Conservation (phyloP, 75 land plant genomes). For the Sequoiadendron giganteum region DNA sequence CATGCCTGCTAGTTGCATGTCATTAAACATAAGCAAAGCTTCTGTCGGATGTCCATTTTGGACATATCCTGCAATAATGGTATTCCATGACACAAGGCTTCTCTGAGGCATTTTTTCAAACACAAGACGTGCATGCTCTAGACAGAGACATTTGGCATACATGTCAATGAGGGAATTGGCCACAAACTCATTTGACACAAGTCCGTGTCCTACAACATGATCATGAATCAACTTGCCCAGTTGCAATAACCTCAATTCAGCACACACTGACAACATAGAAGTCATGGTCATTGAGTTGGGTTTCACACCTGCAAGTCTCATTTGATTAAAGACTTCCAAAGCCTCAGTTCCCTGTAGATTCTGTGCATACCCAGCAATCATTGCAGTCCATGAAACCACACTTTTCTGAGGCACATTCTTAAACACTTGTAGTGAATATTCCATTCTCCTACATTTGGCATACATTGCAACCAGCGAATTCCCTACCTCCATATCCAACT, state of each 20-base stretch:
- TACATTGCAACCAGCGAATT: slow-evolving; percentile 69
- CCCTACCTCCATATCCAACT: slow-evolving; percentile 27
- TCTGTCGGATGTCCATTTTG: slow-evolving; percentile 14
- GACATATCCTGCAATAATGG: slow-evolving; percentile 19
- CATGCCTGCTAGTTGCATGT: slow-evolving; percentile 20
- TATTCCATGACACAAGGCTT: slow-evolving; percentile 21
- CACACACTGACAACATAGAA: slow-evolving; percentile 16
- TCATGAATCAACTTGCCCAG: slow-evolving; percentile 11
- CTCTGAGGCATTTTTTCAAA: slow-evolving; percentile 15
- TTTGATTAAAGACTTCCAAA: slow-evolving; percentile 14
- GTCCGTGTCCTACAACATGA: slow-evolving; percentile 13
- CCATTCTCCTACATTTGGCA: slow-evolving; percentile 52
- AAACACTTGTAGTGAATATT: slow-evolving; percentile 40
- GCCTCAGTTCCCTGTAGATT: slow-evolving; percentile 41
- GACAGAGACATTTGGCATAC: slow-evolving; percentile 16
- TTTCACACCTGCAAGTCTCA: slow-evolving; percentile 12
- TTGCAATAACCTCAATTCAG: neutral
- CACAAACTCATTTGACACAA: slow-evolving; percentile 16
- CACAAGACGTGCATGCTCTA: neutral
- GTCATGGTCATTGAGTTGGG: neutral
- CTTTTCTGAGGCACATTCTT: slow-evolving; percentile 31
- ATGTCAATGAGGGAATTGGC: slow-evolving; percentile 18
- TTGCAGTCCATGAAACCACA: slow-evolving; percentile 62
- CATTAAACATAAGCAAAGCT: neutral
- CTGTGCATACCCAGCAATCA: slow-evolving; percentile 55